Percentiles rank a stretch among this genome's conserved stretches.
phyloP scores from a whole-genome alignment of 2,329 filamentous ascomycete genomes.

The Fusarium clavum region DNA sequence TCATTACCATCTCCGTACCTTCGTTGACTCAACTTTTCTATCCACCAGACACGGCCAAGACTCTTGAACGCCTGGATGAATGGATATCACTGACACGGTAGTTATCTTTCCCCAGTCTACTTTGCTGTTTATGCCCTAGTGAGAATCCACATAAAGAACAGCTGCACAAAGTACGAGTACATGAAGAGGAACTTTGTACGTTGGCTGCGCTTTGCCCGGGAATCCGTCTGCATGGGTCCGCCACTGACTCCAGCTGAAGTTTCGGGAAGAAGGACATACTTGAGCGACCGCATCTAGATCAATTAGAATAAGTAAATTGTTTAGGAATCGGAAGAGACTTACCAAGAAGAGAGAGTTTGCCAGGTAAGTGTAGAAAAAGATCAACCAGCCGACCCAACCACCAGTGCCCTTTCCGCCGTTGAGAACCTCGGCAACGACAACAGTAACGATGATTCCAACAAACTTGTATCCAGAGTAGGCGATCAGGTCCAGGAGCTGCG shows the following conservation, averaged over 20 bases:
- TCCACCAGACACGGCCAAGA: not conserved
- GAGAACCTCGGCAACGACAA: conserved; percentile 80
- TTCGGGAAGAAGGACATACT: conserved; percentile 95
- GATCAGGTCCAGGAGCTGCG: conserved; percentile 90
- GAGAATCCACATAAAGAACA: conserved; percentile 90
- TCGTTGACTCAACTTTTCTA: conserved; percentile 6
- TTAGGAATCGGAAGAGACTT: conserved; percentile 51
- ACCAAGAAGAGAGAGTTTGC: conserved; percentile 97
- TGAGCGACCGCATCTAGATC: conserved; percentile 84
- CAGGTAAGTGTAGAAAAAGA: conserved; percentile 91
- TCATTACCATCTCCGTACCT: conserved; percentile 23
- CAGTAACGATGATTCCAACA: conserved; percentile 92
- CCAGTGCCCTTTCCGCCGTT: conserved; percentile 85
- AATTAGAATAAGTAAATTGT: conserved; percentile 23
- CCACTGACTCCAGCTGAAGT: conserved; percentile 73
- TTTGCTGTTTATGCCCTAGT: conserved; percentile 55
- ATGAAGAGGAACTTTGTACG: conserved; percentile 92
- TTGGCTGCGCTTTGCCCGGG: conserved; percentile 85
- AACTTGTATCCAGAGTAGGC: conserved; percentile 99
- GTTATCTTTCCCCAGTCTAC: conserved; percentile 2
- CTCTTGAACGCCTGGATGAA: conserved; percentile 1
- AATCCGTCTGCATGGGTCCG: conserved; percentile 76
- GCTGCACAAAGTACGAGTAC: conserved; percentile 94
- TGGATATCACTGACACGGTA: not conserved
- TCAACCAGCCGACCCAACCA: conserved; percentile 86